Conservation (phyloP, 306 rosid genomes). For the Cucumis melo region DNA sequence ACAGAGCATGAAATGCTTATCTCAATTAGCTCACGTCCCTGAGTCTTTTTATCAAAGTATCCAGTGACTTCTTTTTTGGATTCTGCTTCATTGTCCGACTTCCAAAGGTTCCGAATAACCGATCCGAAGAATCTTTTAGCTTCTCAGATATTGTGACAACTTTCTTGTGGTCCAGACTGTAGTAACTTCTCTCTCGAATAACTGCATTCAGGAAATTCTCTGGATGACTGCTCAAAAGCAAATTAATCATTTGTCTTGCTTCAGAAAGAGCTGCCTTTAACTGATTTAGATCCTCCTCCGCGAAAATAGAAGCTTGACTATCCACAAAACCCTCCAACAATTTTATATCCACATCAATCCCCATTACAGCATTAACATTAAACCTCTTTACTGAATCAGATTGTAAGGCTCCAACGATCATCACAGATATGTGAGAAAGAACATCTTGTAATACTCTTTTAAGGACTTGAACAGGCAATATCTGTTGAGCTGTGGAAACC, state of each 20-base stretch:
- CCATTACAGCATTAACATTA: conserved; percentile 50
- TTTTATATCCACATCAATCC: conserved; percentile 72
- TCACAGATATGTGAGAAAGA: conserved; percentile 78
- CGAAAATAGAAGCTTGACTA: conserved; percentile 51
- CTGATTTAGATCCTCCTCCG: conserved; percentile 69
- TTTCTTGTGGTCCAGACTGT: conserved; percentile 69
- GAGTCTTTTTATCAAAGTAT: conserved; percentile 70
- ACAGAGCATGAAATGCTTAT: conserved; percentile 18
- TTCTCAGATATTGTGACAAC: conserved; percentile 71
- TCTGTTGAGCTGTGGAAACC: conserved; percentile 92
- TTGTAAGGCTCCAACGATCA: conserved; percentile 55
- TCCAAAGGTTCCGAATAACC: conserved; percentile 88
- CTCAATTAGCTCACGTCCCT: conserved; percentile 67
- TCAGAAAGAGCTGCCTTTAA: conserved; percentile 60
- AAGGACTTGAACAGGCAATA: conserved; percentile 79
- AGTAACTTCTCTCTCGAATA: conserved; percentile 89
- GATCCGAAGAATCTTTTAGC: conserved; percentile 77
- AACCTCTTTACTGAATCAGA: conserved; percentile 83
- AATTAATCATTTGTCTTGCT: conserved; percentile 65
- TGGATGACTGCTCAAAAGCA: conserved; percentile 80
- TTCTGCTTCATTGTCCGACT: conserved; percentile 79
- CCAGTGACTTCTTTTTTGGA: conserved; percentile 88
- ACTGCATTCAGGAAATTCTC: conserved; percentile 90
- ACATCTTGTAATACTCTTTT: conserved; percentile 77
- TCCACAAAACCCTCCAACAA: conserved; percentile 88